These are phyloP conservation scores for Orbilia brochopaga DNA, from an alignment of 2,329 filamentous ascomycete genomes.

Conservation along the genomic window DNA sequence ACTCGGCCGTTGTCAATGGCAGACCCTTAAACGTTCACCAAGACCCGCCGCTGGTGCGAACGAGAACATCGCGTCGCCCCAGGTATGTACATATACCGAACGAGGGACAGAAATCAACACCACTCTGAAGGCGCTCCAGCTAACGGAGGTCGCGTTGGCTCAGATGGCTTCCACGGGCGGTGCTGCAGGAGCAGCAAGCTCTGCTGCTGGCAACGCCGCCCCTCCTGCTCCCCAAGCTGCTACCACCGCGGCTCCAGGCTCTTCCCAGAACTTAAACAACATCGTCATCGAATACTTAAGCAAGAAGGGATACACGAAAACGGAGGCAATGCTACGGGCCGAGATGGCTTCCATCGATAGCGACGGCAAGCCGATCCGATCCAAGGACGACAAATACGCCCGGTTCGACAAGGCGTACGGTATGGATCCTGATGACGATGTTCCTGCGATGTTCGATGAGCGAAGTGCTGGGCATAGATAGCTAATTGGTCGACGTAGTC, in stretches of 20 bases:
- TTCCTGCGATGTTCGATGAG: no score
- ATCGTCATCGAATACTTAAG: constrained; percentile 87
- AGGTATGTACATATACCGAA: no score
- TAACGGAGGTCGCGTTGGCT: not conserved
- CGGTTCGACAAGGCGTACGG: constrained; percentile 77
- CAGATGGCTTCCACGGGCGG: constrained; percentile 26
- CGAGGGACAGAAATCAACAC: not conserved
- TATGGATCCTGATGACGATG: constrained; percentile 56
- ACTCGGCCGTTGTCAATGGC: no score
- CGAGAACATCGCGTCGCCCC: no score
- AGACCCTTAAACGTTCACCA: no score
- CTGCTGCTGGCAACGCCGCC: constrained; percentile 13
- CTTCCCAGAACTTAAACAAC: constrained; percentile 52
- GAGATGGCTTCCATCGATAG: constrained; percentile 84
- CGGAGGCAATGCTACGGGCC: constrained; percentile 88
- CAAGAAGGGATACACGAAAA: constrained; percentile 92
- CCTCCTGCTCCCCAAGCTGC: constrained; percentile 12
- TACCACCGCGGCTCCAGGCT: not conserved
- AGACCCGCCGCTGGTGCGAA: no score
- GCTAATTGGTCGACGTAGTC: constrained; percentile 59
- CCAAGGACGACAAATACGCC: constrained; percentile 70
- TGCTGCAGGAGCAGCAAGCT: constrained; percentile 26
- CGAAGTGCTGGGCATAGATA: not conserved
- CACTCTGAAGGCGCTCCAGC: no score
- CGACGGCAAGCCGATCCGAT: constrained; percentile 76